Evolutionary conservation across 306 rosid species (phyloP).

Genomic region (Trifolium repens): DNA sequence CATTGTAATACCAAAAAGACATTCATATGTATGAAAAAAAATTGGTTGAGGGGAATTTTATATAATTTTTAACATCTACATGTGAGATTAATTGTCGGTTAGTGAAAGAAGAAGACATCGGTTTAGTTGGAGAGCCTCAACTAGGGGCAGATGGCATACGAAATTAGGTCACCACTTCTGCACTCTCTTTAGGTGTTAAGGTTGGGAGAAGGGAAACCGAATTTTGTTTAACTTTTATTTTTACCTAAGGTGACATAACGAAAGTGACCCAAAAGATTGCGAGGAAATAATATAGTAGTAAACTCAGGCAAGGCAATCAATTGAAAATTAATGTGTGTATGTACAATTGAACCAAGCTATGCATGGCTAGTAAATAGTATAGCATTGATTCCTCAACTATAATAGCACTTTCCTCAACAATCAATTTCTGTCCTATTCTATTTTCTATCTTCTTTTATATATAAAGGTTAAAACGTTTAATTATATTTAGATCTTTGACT

Average conservation of each 20-base stretch:
- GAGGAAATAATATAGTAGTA: slow-evolving; percentile 16
- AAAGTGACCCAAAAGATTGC: slow-evolving; percentile 41
- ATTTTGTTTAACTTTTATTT: too few species aligned
- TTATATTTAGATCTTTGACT: too few species aligned
- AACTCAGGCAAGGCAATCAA: neutral
- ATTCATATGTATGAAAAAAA: too few species aligned
- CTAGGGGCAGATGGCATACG: too few species aligned
- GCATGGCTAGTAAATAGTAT: slow-evolving; percentile 31
- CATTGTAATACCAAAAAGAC: too few species aligned
- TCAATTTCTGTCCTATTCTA: slow-evolving; percentile 30
- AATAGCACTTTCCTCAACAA: slow-evolving; percentile 15
- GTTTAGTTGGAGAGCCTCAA: too few species aligned
- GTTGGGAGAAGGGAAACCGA: neutral
- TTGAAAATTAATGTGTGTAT: slow-evolving; percentile 28
- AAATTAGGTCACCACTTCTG: neutral
- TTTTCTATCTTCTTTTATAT: slow-evolving; percentile 12
- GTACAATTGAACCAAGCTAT: slow-evolving; percentile 17
- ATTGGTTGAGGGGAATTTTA: too few species aligned
- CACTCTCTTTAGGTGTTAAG: neutral
- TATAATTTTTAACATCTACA: too few species aligned
- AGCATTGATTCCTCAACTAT: neutral
- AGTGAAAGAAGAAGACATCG: too few species aligned
- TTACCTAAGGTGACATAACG: slow-evolving; percentile 21
- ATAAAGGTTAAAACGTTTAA: neutral
- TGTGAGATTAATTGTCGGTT: too few species aligned